Base-by-base conservation (phyloP, 345 rosid genomes). In the Aquilaria yunnanensis region DNA sequence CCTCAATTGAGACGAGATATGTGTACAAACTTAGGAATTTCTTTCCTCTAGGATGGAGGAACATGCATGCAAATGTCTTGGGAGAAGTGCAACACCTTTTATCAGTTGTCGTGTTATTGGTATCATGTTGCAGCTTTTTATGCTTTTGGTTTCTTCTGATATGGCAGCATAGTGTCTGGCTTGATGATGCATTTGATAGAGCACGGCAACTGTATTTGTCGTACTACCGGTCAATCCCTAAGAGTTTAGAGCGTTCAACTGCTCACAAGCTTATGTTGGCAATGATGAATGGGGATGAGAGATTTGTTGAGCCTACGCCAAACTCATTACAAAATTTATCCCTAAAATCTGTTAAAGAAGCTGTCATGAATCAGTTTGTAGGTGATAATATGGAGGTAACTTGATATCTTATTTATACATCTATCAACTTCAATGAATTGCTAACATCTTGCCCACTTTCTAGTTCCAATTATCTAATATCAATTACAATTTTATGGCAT, bases 131-230 rank as follows among this genome's bases (percentile, higher is more conserved):
- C 8, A 37, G 7, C 43, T 37, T 70, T 30, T 45, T 54, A 12
- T 61, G 14, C 70, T 67, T 51, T 11, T 74, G 50, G 23, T 23
- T 23, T 55, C 71, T 79, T 55, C 61, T 78, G 74, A 69, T 56
- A 75, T 75, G 43, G 78, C 96, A 93, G 99, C 96, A 84, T 77
- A 91, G 96, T 67, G 96, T 95, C 71, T 95, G 99, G 99, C 80
- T 91, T 58, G 99, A 95, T 49, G 99, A 95, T 83, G 99, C 99
- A 64, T 95, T 95, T 80, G 99, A 95, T 70, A 79, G 99, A 80
- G 99, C 99, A 66, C 80, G 90, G 66, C 97, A 91, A 65, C 72
- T 95, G 51, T 95, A 95, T 73, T 78, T 91, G 65, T 95, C 98
- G 32, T 91, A 89, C 76, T 95, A 81, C 60, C 93, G 96, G 13